Evolutionary conservation across 108 stramenopile genomes (phyloP).

Genomic region (Cylindrotheca closterium): DNA sequence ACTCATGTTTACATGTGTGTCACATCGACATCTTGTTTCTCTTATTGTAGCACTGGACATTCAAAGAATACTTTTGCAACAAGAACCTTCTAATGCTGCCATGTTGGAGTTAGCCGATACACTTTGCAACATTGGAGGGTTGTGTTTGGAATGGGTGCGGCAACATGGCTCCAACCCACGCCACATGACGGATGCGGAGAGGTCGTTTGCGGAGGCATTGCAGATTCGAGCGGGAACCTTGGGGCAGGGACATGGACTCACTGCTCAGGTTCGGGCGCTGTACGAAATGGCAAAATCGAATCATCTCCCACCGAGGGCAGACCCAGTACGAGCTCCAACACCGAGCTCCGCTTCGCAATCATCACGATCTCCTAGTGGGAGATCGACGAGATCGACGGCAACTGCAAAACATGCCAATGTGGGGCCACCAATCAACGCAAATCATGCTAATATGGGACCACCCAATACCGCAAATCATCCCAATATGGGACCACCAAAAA

Average conservation of each 20-base stretch:
- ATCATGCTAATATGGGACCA: no score
- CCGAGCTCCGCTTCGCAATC: neutral
- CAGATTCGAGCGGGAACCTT: slow-evolving; percentile 42
- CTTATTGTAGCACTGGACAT: slow-evolving; percentile 36
- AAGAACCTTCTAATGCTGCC: slow-evolving; percentile 19
- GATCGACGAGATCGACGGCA: neutral
- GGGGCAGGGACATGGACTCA: slow-evolving; percentile 40
- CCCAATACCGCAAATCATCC: no score
- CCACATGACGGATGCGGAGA: slow-evolving; percentile 36
- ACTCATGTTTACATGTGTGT: no score
- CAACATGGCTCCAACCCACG: slow-evolving; percentile 40
- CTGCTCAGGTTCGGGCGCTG: slow-evolving; percentile 37
- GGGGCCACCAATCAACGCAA: no score
- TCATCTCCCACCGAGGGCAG: slow-evolving; percentile 24
- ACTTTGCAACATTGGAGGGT: slow-evolving; percentile 56
- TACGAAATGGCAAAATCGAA: slow-evolving; percentile 42
- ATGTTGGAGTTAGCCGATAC: slow-evolving; percentile 57
- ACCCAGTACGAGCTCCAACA: neutral
- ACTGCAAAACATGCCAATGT: neutral
- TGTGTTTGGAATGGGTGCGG: slow-evolving; percentile 59
- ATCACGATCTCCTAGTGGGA: neutral
- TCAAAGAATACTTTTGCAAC: slow-evolving; percentile 33
- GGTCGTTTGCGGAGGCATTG: slow-evolving; percentile 49
- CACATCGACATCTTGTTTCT: neutral
- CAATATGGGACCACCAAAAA: no score